Conservation (phyloP, 169 alveolate genomes). For the Plasmodium sp. region DNA sequence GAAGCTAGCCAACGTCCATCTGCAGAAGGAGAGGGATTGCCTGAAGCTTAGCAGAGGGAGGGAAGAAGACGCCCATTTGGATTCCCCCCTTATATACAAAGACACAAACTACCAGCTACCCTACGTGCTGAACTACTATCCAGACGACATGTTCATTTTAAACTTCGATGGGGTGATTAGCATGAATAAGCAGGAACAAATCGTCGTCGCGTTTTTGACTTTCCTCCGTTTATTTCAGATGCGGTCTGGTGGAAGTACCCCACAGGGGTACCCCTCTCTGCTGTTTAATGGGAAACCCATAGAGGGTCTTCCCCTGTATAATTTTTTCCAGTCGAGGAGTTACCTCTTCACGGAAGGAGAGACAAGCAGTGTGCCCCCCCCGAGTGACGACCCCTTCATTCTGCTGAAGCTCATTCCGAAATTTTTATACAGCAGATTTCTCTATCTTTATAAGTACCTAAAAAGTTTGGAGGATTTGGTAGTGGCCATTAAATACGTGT, state of each 20-base stretch:
- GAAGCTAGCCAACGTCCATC: not conserved
- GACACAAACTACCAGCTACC: constrained; percentile 44
- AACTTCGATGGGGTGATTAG: constrained; percentile 68
- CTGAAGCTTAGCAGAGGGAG: not conserved
- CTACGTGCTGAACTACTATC: constrained; percentile 6
- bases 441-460: constrained; percentile 26
- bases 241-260: too few species aligned
- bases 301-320: not conserved
- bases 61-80: not conserved
- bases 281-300: constrained; percentile 12
- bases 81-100: constrained; percentile 2
- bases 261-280: not conserved
- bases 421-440: constrained; percentile 23
- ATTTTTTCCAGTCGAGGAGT: not conserved
- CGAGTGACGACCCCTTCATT: constrained; percentile 12
- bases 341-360: not conserved
- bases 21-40: not conserved
- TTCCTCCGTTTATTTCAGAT: constrained; percentile 36
- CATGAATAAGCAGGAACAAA: constrained; percentile 54
- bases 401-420: constrained; percentile 39
- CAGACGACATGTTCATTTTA: constrained; percentile 67
- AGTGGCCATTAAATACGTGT: constrained; percentile 29
- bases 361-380: not conserved
- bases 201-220: constrained; percentile 50
- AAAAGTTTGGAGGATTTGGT: constrained; percentile 37